Evolutionary conservation across 1,284 basidiomycete genomes (phyloP), one percentile per base, ranked within the genome.

Genomic region (Malassezia cuniculi): DNA sequence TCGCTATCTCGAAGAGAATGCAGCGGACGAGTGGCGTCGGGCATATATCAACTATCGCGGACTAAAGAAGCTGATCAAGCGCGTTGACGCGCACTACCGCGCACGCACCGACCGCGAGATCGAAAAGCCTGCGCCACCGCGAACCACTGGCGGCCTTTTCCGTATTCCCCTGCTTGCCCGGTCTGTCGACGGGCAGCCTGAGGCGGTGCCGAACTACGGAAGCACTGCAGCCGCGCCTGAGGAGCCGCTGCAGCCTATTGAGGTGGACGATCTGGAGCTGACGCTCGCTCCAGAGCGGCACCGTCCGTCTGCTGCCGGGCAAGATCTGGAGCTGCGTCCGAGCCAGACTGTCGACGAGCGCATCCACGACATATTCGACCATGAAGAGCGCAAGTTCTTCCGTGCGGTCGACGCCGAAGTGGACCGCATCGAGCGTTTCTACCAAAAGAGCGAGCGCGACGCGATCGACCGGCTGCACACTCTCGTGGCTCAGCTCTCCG

Each of bases 381-480:
- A 87, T 56, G 66, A 39, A 85, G 90, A 71, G 76, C 89, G 16
- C 80, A 86, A 57, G 69, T 71, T 55, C 29, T 62, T 60, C 22
- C 31, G 28, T 7, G 54, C 50, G 0, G 47, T 55, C 36, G 52
- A 63, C 25, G 25, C 40, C 19, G 57, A 57, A 42, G 48, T 60
- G 26, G 50, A 53, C 16, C 47, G 52, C 16, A 56, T 55, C 39
- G 39, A 50, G 27, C 28, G 31, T 3, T 95, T 95, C 66, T 94
- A 84, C 61, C 59, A 75, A 6, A 76, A 75, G 17, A 74, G 80
- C 17, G 83, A 85, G 65, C 70, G 72, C 17, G 83, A 85, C 50
- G 78, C 80, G 68, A 68, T 70, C 16, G 69, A 69, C 19, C 73
- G 72, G 43, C 74, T 76, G 41, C 65, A 67, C 43, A 68, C 72